A percentile compares a stretch with the other conserved stretches of the same genome.
phyloP scores from a whole-genome alignment of 2,329 filamentous ascomycete species.

The Penicillium sp. region DNA sequence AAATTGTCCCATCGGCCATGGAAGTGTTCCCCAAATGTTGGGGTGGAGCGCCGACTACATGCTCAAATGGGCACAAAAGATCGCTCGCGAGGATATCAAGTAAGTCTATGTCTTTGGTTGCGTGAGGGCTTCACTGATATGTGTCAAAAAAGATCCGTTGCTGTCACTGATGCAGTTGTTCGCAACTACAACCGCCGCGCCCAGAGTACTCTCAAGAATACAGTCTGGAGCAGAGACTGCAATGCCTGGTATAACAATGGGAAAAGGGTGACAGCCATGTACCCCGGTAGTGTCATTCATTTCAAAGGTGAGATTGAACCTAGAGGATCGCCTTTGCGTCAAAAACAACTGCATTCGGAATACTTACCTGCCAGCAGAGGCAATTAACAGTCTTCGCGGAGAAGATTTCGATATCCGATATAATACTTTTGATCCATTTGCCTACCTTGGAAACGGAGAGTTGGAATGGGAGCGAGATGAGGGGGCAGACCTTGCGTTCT shows the following conservation, averaged over 20 bases:
- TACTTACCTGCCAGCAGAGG: background rate
- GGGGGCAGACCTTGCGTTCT: constrained; percentile 20
- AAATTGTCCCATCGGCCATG: constrained; percentile 10
- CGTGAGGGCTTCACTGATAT: no score
- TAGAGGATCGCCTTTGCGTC: background rate
- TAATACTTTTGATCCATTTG: constrained; percentile 12
- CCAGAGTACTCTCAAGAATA: constrained; percentile 26
- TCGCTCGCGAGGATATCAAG: constrained; percentile 1
- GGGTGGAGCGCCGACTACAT: background rate
- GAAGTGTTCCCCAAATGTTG: background rate
- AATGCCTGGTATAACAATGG: constrained; percentile 31
- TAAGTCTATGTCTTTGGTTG: background rate
- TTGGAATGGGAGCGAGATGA: constrained; percentile 15
- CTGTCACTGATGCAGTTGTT: constrained; percentile 22
- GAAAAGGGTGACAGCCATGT: constrained; percentile 27
- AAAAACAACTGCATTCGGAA: background rate
- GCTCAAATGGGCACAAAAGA: background rate
- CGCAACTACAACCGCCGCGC: constrained; percentile 26
- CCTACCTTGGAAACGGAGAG: constrained; percentile 13
- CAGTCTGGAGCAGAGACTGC: constrained; percentile 33
- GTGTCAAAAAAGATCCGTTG: constrained; percentile 28
- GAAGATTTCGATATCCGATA: constrained; percentile 57
- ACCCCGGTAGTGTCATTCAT: constrained; percentile 29
- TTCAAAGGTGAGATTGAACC: constrained; percentile 21
- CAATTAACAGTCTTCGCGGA: constrained; percentile 38